A percentile compares a stretch with the other conserved stretches of the same genome.
phyloP scores from a whole-genome alignment of 2,329 filamentous ascomycete species.

The Hypoxylon sp. region DNA sequence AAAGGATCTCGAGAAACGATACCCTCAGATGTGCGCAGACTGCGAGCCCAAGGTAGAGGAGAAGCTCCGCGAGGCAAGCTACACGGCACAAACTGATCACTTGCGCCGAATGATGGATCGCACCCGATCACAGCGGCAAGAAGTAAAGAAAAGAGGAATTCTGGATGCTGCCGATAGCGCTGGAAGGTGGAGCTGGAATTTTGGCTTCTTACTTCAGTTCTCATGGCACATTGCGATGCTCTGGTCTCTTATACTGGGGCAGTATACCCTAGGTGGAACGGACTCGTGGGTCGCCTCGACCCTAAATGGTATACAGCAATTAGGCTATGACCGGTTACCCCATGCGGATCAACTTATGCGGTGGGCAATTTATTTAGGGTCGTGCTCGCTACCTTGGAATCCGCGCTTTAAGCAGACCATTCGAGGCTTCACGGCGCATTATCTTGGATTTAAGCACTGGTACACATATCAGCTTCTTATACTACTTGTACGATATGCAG shows the following conservation, averaged over 20 bases:
- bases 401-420: conserved; percentile 72
- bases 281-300: conserved; percentile 35
- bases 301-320: conserved; percentile 39
- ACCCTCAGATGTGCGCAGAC: conserved; percentile 87
- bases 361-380: conserved; percentile 62
- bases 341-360: conserved; percentile 58
- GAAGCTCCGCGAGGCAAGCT: conserved; percentile 77
- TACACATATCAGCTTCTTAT: conserved; percentile 74
- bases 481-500: conserved; percentile 66
- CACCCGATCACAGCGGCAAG: conserved; percentile 62
- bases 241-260: conserved; percentile 45
- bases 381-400: conserved; percentile 76
- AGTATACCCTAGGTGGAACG: conserved; percentile 33
- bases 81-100: conserved; percentile 87
- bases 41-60: conserved; percentile 82
- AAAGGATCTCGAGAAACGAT: conserved; percentile 80
- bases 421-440: conserved; percentile 70
- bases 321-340: conserved; percentile 56
- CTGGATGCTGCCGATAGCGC: conserved; percentile 60
- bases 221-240: conserved; percentile 63
- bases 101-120: conserved; percentile 80
- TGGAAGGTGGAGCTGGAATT: conserved; percentile 63
- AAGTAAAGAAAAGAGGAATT: conserved; percentile 56
- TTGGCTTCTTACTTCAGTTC: conserved; percentile 54
- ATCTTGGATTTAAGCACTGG: conserved; percentile 73